Evolutionary conservation across 306 rosid species (phyloP).

Genomic region (Cicer pinnatifidum): DNA sequence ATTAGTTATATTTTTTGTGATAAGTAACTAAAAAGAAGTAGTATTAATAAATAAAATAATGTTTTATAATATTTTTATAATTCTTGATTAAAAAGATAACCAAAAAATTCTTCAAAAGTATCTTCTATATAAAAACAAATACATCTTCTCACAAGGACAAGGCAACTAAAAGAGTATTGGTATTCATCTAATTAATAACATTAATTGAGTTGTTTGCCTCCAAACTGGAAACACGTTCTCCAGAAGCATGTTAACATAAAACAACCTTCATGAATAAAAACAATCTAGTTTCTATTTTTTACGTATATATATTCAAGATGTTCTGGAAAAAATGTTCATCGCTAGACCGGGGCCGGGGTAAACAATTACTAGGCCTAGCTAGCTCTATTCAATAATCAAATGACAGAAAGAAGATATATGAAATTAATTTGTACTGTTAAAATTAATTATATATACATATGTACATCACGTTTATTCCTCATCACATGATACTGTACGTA

Average conservation of each 20-base stretch:
- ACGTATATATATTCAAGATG: not conserved
- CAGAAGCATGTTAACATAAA: conserved; percentile 14
- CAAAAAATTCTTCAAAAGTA: too few relatives aligned
- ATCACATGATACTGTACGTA: not conserved
- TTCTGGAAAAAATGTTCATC: not conserved
- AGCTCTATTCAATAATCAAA: conserved; percentile 1
- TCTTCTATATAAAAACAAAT: too few relatives aligned
- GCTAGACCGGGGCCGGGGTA: conserved; percentile 1
- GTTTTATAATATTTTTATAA: too few relatives aligned
- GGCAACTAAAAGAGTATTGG: not conserved
- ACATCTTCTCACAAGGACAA: too few relatives aligned
- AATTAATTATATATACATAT: too few relatives aligned
- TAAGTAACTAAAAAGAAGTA: too few relatives aligned
- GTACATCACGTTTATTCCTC: not conserved
- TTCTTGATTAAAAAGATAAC: too few relatives aligned
- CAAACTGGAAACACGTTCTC: not conserved
- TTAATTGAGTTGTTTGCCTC: conserved; percentile 21
- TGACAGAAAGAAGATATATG: not conserved
- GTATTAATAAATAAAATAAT: too few relatives aligned
- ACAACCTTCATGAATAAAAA: conserved; percentile 4
- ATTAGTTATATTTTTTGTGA: too few relatives aligned
- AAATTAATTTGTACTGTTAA: not conserved
- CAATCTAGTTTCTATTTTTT: not conserved
- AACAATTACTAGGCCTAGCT: not conserved
- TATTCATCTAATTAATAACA: conserved; percentile 6